Evolutionary conservation across 305 asterid genomes (phyloP).

Genomic region (Stenogyne calaminthoides): DNA sequence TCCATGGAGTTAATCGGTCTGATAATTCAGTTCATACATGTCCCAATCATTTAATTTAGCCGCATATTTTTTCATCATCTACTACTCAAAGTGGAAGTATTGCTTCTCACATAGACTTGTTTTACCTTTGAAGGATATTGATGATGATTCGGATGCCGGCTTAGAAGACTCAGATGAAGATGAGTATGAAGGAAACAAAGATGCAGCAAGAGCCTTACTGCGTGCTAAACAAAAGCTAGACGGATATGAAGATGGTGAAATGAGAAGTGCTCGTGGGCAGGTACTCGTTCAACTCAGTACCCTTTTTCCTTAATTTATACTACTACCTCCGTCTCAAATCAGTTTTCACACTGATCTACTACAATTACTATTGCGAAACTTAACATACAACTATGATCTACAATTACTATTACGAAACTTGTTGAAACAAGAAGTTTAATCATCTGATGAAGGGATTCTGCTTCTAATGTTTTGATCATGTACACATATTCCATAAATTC

Average conservation of each 20-base stretch:
- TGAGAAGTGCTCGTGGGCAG: slow-evolving; percentile 97
- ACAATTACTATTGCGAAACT: too few species aligned
- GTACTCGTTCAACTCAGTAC: slow-evolving; percentile 37
- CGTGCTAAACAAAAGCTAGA: slow-evolving; percentile 98
- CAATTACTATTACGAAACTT: background rate
- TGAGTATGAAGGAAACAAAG: slow-evolving; percentile 89
- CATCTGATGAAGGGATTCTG: background rate
- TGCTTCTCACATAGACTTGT: slow-evolving; percentile 29
- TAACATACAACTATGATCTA: background rate
- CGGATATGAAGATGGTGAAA: slow-evolving; percentile 99
- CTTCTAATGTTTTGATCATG: background rate
- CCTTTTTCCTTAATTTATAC: too few species aligned
- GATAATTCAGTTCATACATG: background rate
- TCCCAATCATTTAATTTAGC: background rate
- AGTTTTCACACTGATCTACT: too few species aligned
- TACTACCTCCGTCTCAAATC: too few species aligned
- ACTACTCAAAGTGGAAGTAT: slow-evolving; percentile 8
- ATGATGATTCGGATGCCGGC: slow-evolving; percentile 71
- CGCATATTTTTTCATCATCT: background rate
- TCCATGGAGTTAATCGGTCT: background rate
- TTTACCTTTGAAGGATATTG: slow-evolving; percentile 60
- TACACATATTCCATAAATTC: background rate
- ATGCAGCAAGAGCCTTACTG: slow-evolving; percentile 94
- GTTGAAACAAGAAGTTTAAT: background rate
- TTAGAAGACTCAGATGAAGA: slow-evolving; percentile 77